Evolutionary conservation across 257 asterid genomes (phyloP), one percentile per base, ranked within the genome.

Genomic region (Mentha longifolia): DNA sequence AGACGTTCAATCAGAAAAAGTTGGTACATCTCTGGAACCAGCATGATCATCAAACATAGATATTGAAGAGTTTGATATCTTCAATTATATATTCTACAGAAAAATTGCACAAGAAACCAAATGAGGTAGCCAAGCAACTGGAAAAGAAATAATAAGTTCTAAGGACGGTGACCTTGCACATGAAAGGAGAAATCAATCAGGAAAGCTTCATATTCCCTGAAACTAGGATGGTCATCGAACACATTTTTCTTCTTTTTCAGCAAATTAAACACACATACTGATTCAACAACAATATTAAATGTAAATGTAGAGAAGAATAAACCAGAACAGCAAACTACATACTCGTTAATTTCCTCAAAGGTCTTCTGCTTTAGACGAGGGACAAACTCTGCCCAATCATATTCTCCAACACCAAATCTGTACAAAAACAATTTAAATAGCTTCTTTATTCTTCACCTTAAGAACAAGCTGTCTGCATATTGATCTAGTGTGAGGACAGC

Each of bases 291-390:
- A 61, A 61, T 51, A 57, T 37, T 16, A 31, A 41, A 39, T 54
- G 63, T 20, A 14, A 58, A 65, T 17, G 28, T n/a, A 42, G 61
- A 58, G 35, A 37, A 66, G 50, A 50, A 30, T 54, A 51, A 62
- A 76, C 61, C 45, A 17, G 46, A 63, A 62, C 31, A 56, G 63
- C 64, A 70, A 77, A 77, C 50, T 55, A 76, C 97, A 55, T 93
- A 94, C 98, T 85, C 89, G 14, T 69, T 64, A 68, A 94, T 91
- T 77, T 94, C 98, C 15, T 88, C 92, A 43, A 31, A 77, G 67
- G 86, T 85, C 85, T 91, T 94, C 86, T 86, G 97, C 91, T 91
- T 94, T 73, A 94, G 80, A 76, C 94, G 94, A 10, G 86, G 89
- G 50, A 81, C 78, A 77, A 91, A 94, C 82, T 91, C 97, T 61